phyloP scores from a whole-genome alignment of 306 rosid genomes.

The Mucuna pruriens region DNA sequence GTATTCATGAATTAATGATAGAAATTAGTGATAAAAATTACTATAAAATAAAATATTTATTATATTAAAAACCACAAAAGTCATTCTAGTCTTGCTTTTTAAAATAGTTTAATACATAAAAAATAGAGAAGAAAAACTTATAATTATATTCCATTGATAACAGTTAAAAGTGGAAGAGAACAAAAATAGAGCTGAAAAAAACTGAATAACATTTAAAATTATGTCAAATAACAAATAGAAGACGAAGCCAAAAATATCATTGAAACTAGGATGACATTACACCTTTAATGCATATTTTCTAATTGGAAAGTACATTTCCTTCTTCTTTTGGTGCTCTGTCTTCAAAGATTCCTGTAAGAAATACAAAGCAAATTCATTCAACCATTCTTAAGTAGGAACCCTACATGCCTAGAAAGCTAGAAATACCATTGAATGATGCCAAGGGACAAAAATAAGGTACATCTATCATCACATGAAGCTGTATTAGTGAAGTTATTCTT shows the following conservation, averaged over 20 bases:
- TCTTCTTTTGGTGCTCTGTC: constrained; percentile 60
- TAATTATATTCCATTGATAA: not conserved
- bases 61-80: no score
- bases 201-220: not conserved
- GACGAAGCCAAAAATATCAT: not conserved
- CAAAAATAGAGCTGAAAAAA: not conserved
- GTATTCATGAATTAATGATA: no score
- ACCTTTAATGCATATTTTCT: constrained; percentile 73
- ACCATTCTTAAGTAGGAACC: not conserved
- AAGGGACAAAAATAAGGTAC: no score
- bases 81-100: not conserved
- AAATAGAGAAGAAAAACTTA: not conserved
- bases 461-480: no score
- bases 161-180: not conserved
- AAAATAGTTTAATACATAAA: not conserved
- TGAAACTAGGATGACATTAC: constrained; percentile 31
- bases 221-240: not conserved
- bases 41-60: no score
- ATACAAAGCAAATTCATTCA: constrained; percentile 16
- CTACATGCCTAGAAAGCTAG: no score
- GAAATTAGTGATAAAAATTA: no score
- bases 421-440: not conserved
- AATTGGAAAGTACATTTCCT: constrained; percentile 63
- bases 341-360: constrained; percentile 56
- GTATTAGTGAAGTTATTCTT: not conserved